phyloP scores from a whole-genome alignment of 495 filamentous ascomycete species.

The Hypoxylon fragiforme region DNA sequence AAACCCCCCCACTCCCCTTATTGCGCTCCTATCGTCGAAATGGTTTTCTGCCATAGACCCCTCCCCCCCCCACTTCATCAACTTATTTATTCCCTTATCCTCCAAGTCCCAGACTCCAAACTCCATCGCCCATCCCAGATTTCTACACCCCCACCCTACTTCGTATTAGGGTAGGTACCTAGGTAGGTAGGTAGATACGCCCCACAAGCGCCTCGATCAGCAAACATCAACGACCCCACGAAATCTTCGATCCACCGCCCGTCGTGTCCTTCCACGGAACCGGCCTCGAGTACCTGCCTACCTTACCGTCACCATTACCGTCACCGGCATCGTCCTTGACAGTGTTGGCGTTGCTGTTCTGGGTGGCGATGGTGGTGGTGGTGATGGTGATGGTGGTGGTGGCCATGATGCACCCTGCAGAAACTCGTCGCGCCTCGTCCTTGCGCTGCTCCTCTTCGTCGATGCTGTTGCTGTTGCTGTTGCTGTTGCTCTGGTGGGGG shows the following conservation, averaged over 20 bases:
- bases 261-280: slow-evolving; percentile 13
- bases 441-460: neutral
- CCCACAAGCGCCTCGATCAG: neutral
- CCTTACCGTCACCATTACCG: neutral
- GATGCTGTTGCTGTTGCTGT: no score
- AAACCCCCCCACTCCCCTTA: no score
- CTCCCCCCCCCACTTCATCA: neutral
- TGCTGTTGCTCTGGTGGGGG: no score
- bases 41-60: no score
- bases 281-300: neutral
- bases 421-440: neutral
- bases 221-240: slow-evolving; percentile 12
- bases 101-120: neutral
- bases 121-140: no score
- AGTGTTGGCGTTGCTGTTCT: no score
- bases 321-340: neutral
- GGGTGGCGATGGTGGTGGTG: no score
- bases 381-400: no score
- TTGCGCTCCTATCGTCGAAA: no score
- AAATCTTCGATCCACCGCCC: neutral
- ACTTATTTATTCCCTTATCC: no score
- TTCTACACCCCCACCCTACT: no score
- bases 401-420: no score
- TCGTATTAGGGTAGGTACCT: neutral
- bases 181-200: neutral